Evolutionary conservation across 192 early-diverging fungal species (phyloP), one percentile per base, ranked within the genome.

Genomic region (Backusella tuberculispora): DNA sequence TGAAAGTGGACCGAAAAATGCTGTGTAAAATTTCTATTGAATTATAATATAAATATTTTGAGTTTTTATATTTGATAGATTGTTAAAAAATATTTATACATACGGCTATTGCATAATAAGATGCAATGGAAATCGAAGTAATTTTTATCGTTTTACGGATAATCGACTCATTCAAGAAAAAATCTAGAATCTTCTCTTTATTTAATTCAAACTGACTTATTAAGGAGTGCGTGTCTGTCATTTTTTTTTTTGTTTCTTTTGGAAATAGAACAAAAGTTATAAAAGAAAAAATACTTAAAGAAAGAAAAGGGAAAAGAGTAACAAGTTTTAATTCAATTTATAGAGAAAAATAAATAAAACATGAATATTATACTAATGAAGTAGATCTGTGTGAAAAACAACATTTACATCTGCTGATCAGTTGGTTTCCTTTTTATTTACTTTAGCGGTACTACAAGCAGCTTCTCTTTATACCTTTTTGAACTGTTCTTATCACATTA

Each of bases 1-100:
- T 1, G 70, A 44, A 12, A 71, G 34, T 6, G 74, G 64, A 15
- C 74, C 74, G 45, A 80, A 73, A 45, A 72, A 76, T 19, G 40
- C 74, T 15, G 38, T 46, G 24, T 80, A 80, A 9, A 80, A 14
- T 56, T 37, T 74, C 78, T 79, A 48, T n/a, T n/a, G n/a, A n/a
- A n/a, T n/a, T n/a, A n/a, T n/a, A n/a, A n/a, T n/a, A n/a, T n/a
- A n/a, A n/a, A n/a, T n/a, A n/a, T n/a, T n/a, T n/a, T n/a, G n/a
- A n/a, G n/a, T n/a, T n/a, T n/a, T n/a, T n/a, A n/a, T n/a, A n/a
- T n/a, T n/a, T n/a, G n/a, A n/a, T n/a, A n/a, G n/a, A n/a, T n/a
- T n/a, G n/a, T n/a, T n/a, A n/a, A n/a, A 7, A 19, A 19, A 6
- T 2, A 40, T 46, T 6, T 14, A 42, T 63, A 34, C 43, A 0